A percentile compares a stretch with the other conserved stretches of the same genome.
These are phyloP conservation scores for Carex pumila DNA, from an alignment of 176 grass and related monocot genomes.

Conservation along the genomic window DNA sequence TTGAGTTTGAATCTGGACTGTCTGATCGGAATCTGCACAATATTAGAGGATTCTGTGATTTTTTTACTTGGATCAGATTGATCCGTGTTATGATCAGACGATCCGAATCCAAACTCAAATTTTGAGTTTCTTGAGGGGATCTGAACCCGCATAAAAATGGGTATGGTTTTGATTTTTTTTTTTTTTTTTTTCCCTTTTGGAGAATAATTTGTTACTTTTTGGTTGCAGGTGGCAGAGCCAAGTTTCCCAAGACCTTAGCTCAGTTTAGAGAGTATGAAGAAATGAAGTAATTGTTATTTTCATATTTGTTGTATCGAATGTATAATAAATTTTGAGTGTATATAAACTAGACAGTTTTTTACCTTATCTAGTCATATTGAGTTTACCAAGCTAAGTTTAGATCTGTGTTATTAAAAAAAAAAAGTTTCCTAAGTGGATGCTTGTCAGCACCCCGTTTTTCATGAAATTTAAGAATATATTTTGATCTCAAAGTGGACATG, in stretches of 20 bases:
- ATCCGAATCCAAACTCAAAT: no score
- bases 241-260: slow-evolving; percentile 88
- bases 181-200: background rate
- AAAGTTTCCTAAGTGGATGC: background rate
- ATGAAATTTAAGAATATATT: background rate
- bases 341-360: slow-evolving; percentile 35
- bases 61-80: no score
- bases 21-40: no score
- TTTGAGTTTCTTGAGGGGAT: no score
- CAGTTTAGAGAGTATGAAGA: slow-evolving; percentile 45
- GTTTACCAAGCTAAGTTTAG: background rate
- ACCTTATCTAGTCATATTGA: background rate
- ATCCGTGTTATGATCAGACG: no score
- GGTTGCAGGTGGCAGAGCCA: slow-evolving; percentile 85
- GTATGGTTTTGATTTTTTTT: background rate
- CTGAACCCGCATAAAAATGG: background rate
- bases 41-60: no score
- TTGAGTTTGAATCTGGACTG: no score
- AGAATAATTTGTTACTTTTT: slow-evolving; percentile 5
- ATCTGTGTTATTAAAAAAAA: background rate
- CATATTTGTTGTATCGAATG: slow-evolving; percentile 32
- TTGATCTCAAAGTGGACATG: background rate
- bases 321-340: slow-evolving; percentile 80
- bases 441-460: background rate
- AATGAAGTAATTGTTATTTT: slow-evolving; percentile 13